Conservation (phyloP, 2,329 filamentous ascomycete species). For the Microsporum canis region DNA sequence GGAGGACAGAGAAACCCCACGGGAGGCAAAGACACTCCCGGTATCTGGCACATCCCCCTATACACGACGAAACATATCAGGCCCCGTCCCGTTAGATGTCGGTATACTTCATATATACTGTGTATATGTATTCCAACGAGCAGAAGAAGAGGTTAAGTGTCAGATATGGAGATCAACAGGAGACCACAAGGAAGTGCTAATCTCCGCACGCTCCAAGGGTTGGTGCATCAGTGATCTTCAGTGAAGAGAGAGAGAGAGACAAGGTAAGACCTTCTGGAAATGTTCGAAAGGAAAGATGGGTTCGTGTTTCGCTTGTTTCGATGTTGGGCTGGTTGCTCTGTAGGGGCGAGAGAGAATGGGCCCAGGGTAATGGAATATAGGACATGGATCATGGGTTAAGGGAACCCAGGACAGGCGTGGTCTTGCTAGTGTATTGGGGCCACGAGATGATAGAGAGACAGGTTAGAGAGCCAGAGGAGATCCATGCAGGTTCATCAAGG, state of each 20-base stretch:
- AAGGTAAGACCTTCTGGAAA: not conserved
- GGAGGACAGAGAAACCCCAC: not conserved
- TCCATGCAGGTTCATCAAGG: not conserved
- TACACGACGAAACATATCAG: not conserved
- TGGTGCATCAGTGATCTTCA: not conserved
- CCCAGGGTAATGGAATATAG: not conserved
- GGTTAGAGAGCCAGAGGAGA: not conserved
- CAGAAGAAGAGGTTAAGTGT: not conserved
- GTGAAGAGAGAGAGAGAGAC: not conserved
- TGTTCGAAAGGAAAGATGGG: not conserved
- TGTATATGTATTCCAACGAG: not conserved
- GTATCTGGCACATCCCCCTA: not conserved
- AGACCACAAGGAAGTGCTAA: not conserved
- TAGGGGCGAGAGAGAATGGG: not conserved
- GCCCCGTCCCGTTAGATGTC: too few relatives aligned
- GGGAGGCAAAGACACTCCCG: not conserved
- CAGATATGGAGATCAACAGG: not conserved
- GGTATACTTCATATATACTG: not conserved
- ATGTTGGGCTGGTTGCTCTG: not conserved
- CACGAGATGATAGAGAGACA: not conserved
- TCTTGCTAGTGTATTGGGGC: not conserved
- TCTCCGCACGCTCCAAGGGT: conserved; percentile 1
- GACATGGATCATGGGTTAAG: not conserved
- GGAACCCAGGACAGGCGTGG: not conserved
- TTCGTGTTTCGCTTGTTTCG: conserved; percentile 1